Evolutionary conservation across 345 rosid genomes (phyloP).

Genomic region (Cochlearia excelsa): DNA sequence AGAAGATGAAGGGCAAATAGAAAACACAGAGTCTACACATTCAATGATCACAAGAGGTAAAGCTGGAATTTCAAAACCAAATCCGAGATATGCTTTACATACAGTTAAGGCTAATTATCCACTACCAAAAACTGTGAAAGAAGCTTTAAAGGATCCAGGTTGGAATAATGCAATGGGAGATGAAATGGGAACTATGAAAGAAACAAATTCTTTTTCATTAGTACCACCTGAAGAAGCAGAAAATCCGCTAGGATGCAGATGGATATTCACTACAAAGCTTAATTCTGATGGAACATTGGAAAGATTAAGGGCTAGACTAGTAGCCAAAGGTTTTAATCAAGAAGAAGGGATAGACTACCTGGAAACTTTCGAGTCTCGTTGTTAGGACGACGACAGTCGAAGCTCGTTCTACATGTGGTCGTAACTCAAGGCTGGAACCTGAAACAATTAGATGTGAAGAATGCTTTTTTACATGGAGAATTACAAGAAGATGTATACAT

Average conservation of each 20-base stretch:
- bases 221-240: neutral
- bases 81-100: neutral
- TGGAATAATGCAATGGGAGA: neutral
- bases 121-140: neutral
- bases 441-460: neutral
- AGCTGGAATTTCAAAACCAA: neutral
- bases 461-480: neutral
- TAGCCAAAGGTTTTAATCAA: neutral
- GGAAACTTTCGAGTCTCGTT: neutral
- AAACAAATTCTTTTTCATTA: neutral
- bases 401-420: neutral
- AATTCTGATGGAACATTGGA: neutral
- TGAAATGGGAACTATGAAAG: neutral
- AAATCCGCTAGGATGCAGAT: neutral
- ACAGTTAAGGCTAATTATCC: neutral
- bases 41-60: neutral
- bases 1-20: too few species aligned
- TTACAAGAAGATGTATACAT: neutral
- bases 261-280: neutral
- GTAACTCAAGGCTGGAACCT: neutral
- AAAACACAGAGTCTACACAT: neutral
- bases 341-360: neutral
- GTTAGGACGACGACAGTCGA: neutral
- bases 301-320: neutral
- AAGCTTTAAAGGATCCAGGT: neutral